phyloP scores from a whole-genome alignment of 2,329 filamentous ascomycete species.

The Karstenula rhodostoma region DNA sequence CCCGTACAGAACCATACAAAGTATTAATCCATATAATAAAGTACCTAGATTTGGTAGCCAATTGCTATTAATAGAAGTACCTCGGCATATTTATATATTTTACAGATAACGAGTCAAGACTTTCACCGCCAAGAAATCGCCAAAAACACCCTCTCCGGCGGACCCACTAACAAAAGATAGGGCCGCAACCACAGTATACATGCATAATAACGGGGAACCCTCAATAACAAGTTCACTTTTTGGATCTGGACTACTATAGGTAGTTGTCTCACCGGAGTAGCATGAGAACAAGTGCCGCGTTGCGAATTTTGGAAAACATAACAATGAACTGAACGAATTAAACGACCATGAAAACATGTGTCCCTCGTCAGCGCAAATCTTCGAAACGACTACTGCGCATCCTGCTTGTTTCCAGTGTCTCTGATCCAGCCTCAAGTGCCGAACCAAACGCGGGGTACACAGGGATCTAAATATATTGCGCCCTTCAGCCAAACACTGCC shows the following conservation, averaged over 20 bases:
- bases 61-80: too few relatives aligned
- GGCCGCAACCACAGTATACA: too few relatives aligned
- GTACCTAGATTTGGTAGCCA: too few relatives aligned
- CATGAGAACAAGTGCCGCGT: neutral
- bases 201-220: too few relatives aligned
- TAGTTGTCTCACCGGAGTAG: too few relatives aligned
- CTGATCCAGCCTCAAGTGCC: slow-evolving; percentile 9
- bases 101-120: too few relatives aligned
- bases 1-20: too few relatives aligned
- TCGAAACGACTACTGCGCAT: neutral
- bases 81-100: too few relatives aligned
- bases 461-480: slow-evolving; percentile 7
- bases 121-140: too few relatives aligned
- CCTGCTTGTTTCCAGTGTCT: neutral
- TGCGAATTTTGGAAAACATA: neutral
- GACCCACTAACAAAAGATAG: neutral
- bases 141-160: too few relatives aligned
- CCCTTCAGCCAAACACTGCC: slow-evolving; percentile 10
- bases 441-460: slow-evolving; percentile 10
- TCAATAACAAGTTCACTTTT: too few relatives aligned
- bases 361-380: neutral
- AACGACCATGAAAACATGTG: neutral
- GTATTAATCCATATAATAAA: too few relatives aligned
- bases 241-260: neutral
- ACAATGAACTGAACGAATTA: neutral